Evolutionary conservation across 139 green algal species (phyloP).

Genomic region (Trebouxia sp.): DNA sequence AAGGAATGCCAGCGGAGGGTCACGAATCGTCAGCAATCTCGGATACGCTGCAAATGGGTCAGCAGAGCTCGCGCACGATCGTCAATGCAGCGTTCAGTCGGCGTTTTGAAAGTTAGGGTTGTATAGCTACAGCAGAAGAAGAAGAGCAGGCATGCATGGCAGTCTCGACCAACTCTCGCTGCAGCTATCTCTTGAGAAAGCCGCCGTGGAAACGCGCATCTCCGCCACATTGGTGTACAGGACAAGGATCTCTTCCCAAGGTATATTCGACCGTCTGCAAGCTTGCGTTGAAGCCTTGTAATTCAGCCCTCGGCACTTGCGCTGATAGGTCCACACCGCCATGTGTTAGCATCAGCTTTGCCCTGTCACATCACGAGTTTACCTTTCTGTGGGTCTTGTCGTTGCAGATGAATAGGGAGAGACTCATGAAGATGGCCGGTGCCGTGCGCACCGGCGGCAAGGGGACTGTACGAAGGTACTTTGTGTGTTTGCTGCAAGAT

Average conservation of each 20-base stretch:
- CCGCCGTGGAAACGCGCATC: background rate
- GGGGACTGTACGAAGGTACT: slow-evolving; percentile 85
- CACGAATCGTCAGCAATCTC: too few species aligned
- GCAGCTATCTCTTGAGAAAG: slow-evolving; percentile 12
- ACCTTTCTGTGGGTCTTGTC: background rate
- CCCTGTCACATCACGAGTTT: background rate
- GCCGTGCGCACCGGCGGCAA: slow-evolving; percentile 94
- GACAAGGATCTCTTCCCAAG: background rate
- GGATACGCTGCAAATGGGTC: background rate
- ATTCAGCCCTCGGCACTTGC: background rate
- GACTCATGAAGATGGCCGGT: slow-evolving; percentile 90
- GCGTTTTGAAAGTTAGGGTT: background rate
- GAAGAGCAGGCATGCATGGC: background rate
- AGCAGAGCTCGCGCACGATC: background rate
- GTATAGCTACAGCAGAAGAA: background rate
- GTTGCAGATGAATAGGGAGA: slow-evolving; percentile 91
- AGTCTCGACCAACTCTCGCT: background rate
- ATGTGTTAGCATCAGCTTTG: background rate
- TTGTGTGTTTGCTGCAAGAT: background rate
- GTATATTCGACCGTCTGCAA: background rate
- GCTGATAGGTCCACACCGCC: slow-evolving; percentile 21
- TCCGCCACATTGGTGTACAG: background rate
- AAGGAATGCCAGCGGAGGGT: too few species aligned
- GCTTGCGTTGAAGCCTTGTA: background rate
- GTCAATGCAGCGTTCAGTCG: background rate